Base-by-base conservation (phyloP, 1,284 basidiomycete genomes). In the Entoloma clypeatum region DNA sequence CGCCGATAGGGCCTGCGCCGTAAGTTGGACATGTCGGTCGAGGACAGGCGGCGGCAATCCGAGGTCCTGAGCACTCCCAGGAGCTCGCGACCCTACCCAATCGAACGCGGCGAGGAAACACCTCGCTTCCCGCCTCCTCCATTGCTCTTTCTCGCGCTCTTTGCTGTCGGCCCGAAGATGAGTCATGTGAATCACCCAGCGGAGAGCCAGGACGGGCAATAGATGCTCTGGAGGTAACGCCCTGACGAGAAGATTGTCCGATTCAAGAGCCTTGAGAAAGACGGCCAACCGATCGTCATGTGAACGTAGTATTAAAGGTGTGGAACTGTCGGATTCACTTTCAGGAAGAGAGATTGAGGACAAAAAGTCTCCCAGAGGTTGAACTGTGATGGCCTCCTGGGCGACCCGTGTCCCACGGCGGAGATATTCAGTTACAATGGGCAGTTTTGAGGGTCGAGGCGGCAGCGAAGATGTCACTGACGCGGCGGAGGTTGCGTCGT, bases 321-420 rank as follows among this genome's bases (percentile, higher is more conserved):
- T 50, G 28, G 58, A 57, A 26, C 54, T 48, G 10, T 62, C 51
- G 22, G 53, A 44, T 24, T 60, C 55, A 28, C 60, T 52, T 19
- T 50, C 52, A 10, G 57, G 28, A 46, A 62, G 55, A 27, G 63
- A 49, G 45, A 74, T 50, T 2, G 66, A 65, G 5, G 57, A 51
- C 13, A 83, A 59, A 8, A 85, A 59, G 7, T 69, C 63, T 14
- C 59, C 44, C 6, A 86, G 53, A 4, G 72, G 56, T 10, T 65
- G 65, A 4, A 87, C 76, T 0, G 47, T 42, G 5, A 87, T 65
- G n/a, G 68, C 64, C 46, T 84, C 79, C 14, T 75, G 57, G 3
- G 75, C 75, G 42, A 86, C 68, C 24, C 83, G 72, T 2, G 77
- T 75, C 3, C 88, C 86, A 19, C 82, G 77, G 11, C 90, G 79